Evolutionary conservation across 345 rosid species (phyloP).

Genomic region (Syzygium grande): DNA sequence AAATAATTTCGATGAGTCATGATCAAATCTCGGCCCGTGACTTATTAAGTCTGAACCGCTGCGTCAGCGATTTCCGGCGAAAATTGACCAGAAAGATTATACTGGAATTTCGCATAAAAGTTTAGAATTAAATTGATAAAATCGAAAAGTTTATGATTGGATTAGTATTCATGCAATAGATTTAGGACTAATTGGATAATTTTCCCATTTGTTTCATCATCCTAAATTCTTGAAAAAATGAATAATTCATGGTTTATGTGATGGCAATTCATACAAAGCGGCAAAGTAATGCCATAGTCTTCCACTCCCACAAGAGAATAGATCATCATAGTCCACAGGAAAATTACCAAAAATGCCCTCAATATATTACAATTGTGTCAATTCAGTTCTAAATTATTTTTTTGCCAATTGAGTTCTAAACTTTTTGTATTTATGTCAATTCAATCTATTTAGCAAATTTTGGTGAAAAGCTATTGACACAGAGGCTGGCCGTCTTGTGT

Average conservation of each 20-base stretch:
- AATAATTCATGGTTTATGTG: background rate
- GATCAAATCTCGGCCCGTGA: rapidly evolving
- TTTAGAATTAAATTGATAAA: background rate
- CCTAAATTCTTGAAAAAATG: background rate
- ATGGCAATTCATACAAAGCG: background rate
- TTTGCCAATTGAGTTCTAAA: too few species aligned
- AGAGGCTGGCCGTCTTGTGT: too few species aligned
- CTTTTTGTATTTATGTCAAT: too few species aligned
- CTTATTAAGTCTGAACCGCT: background rate
- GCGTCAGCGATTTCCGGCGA: rapidly evolving
- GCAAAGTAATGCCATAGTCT: background rate
- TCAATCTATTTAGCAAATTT: too few species aligned
- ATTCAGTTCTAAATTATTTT: too few species aligned
- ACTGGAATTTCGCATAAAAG: background rate
- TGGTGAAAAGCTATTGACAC: too few species aligned
- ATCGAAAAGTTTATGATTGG: rapidly evolving
- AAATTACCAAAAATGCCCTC: too few species aligned
- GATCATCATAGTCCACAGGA: background rate
- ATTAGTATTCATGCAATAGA: rapidly evolving
- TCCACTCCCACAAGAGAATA: background rate
- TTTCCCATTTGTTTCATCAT: background rate
- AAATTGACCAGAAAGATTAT: rapidly evolving
- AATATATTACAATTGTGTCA: too few species aligned
- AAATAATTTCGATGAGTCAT: background rate
- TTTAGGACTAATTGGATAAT: background rate